phyloP scores from a whole-genome alignment of 2,329 filamentous ascomycete genomes.

The Venturia effusa region DNA sequence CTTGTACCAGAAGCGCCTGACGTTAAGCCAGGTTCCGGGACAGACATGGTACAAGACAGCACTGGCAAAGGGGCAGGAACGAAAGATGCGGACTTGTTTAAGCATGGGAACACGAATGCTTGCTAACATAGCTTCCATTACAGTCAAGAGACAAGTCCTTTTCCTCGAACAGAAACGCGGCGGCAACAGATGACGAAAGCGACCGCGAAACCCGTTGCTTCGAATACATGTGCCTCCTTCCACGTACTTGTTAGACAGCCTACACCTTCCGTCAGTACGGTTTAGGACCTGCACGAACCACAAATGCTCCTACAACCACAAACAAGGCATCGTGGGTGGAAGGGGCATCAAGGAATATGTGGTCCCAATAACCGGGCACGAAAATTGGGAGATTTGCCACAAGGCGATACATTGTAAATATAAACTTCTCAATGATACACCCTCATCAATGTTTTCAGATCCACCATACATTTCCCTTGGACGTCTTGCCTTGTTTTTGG shows the following conservation, averaged over 20 bases:
- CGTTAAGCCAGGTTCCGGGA: not conserved
- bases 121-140: conserved; percentile 14
- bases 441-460: too few species aligned
- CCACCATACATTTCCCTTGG: not conserved
- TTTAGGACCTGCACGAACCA: not conserved
- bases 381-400: not conserved
- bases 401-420: not conserved
- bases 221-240: not conserved
- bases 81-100: not conserved
- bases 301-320: not conserved
- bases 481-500: not conserved
- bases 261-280: not conserved
- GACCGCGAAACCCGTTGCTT: conserved; percentile 13
- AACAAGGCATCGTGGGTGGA: too few species aligned
- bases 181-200: conserved; percentile 37
- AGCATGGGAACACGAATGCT: not conserved
- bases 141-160: conserved; percentile 88
- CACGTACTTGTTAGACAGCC: not conserved
- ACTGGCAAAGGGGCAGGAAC: not conserved
- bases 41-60: too few species aligned
- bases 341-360: too few species aligned
- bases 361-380: not conserved
- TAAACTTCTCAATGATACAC: too few species aligned
- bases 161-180: conserved; percentile 90
- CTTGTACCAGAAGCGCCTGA: too few species aligned